Evolutionary conservation across 192 early-diverging fungal species (phyloP).

Genomic region (Rhizophagus prolifer): DNA sequence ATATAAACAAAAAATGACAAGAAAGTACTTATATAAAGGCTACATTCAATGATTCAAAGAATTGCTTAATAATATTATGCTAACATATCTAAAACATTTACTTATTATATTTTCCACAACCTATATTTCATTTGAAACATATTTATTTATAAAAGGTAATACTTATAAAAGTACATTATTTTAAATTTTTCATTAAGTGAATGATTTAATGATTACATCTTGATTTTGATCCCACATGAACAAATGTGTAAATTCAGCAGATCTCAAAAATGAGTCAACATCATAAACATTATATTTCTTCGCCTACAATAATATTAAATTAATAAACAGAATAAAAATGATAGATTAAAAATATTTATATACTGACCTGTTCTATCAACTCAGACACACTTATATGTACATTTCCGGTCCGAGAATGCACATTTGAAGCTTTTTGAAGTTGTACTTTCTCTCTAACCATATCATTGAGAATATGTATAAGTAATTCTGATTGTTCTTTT

Average conservation of each 20-base stretch:
- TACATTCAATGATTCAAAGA: no score
- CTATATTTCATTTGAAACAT: no score
- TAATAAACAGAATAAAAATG: neutral
- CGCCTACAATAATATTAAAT: constrained; percentile 7
- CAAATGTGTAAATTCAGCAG: neutral
- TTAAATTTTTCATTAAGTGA: neutral
- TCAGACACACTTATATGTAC: neutral
- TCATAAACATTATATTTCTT: constrained; percentile 2
- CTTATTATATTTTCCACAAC: no score
- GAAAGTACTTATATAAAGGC: no score
- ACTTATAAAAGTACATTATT: no score
- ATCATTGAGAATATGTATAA: constrained; percentile 9
- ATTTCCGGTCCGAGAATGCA: neutral
- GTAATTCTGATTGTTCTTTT: constrained; percentile 5
- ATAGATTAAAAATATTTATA: no score
- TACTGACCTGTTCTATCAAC: constrained; percentile 1
- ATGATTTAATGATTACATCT: neutral
- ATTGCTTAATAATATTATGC: no score
- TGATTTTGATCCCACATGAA: neutral
- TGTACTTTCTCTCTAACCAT: constrained; percentile 8
- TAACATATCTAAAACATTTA: no score
- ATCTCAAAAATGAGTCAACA: constrained; percentile 19
- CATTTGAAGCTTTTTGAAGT: neutral
- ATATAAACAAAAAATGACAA: no score
- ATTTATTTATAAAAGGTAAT: no score